Percentiles rank a stretch among this genome's conserved stretches.
Evolutionary conservation across 768 basidiomycete genomes (phyloP).

Genomic region (Asterophora lycoperdoides): DNA sequence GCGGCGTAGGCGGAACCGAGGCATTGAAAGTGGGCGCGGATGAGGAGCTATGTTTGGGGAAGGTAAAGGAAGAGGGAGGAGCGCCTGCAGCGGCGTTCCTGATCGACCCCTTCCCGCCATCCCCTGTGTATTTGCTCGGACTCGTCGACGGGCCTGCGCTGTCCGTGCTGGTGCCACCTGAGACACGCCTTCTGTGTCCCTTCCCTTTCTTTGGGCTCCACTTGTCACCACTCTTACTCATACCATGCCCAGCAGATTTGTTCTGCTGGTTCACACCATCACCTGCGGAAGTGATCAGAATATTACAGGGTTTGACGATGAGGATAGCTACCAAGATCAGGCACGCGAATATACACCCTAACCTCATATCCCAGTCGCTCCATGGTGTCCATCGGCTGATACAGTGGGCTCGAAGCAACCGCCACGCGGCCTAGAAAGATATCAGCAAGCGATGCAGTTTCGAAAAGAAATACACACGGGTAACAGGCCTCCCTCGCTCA

Average conservation of each 20-base stretch:
- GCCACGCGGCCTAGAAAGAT: conserved; percentile 50
- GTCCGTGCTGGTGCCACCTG: conserved; percentile 29
- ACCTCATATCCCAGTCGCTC: conserved; percentile 73
- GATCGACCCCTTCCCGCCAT: neutral
- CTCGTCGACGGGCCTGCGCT: conserved; percentile 9
- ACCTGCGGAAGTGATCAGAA: conserved; percentile 21
- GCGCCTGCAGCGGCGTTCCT: neutral
- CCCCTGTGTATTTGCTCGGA: conserved; percentile 4
- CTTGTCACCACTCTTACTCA: conserved; percentile 22
- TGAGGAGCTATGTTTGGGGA: neutral
- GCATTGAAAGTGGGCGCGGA: too few species aligned
- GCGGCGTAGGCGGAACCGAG: too few species aligned
- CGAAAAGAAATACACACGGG: conserved; percentile 33
- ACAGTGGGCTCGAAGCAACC: conserved; percentile 78
- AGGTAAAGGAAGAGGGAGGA: conserved; percentile 1
- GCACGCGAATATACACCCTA: conserved; percentile 64
- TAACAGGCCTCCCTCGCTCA: conserved; percentile 75
- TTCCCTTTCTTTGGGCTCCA: conserved; percentile 16
- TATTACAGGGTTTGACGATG: neutral
- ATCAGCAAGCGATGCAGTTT: neutral
- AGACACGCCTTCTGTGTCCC: conserved; percentile 26
- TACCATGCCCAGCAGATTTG: conserved; percentile 19
- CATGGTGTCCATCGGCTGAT: conserved; percentile 75
- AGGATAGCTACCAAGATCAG: conserved; percentile 44
- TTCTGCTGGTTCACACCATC: conserved; percentile 53